These are phyloP conservation scores for Claviceps purpurea DNA, from an alignment of 2,329 filamentous ascomycete genomes.

Conservation along the genomic window DNA sequence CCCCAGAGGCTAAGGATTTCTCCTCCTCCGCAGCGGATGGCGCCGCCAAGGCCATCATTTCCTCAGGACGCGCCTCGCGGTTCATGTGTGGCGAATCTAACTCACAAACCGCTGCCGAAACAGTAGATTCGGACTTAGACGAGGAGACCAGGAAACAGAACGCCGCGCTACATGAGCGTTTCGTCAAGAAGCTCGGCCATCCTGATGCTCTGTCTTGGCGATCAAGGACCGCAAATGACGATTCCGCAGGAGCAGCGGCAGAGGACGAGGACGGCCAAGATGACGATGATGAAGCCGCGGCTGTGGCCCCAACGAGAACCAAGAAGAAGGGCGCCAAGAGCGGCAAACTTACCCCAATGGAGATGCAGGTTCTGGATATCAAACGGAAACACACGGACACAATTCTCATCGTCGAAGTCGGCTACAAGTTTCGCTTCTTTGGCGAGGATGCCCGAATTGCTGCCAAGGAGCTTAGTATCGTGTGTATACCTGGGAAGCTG, in stretches of 20 bases:
- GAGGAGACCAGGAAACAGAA: conserved; percentile 44
- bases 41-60: not conserved
- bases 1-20: conserved; percentile 19
- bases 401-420: conserved; percentile 82
- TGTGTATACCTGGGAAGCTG: conserved; percentile 92
- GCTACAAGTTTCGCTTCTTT: conserved; percentile 96
- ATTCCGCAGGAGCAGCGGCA: conserved; percentile 40
- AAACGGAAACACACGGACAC: conserved; percentile 87
- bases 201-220: conserved; percentile 67
- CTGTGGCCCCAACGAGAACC: conserved; percentile 27
- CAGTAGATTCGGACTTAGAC: conserved; percentile 30
- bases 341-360: conserved; percentile 83
- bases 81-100: conserved; percentile 36
- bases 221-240: conserved; percentile 42
- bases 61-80: conserved; percentile 31
- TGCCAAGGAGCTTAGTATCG: conserved; percentile 81
- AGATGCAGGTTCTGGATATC: conserved; percentile 85
- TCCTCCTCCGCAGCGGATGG: conserved; percentile 10
- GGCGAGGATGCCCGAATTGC: conserved; percentile 86
- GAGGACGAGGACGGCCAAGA: conserved; percentile 43
- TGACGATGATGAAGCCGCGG: conserved; percentile 31
- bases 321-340: conserved; percentile 59
- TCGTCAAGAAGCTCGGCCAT: conserved; percentile 80
- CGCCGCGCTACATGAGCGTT: conserved; percentile 64
- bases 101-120: conserved; percentile 24